Evolutionary conservation across 1,139 yeast species (phyloP).

Genomic region (Zygosaccharomyces sapae): DNA sequence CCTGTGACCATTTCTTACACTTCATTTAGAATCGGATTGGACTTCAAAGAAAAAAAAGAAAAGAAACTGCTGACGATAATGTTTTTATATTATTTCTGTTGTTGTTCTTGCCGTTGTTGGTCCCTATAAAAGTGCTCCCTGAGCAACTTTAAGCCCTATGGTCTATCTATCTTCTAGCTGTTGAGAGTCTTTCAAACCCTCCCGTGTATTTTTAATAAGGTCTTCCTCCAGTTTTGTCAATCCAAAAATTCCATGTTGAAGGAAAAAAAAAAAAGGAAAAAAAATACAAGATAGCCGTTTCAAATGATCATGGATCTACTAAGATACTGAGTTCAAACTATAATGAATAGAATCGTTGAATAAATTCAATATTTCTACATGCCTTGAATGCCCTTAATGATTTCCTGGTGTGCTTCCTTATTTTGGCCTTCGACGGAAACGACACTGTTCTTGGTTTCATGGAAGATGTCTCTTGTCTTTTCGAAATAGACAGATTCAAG

Average conservation of each 20-base stretch:
- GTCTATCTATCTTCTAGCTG: not conserved
- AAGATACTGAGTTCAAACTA: not conserved
- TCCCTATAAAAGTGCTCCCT: not conserved
- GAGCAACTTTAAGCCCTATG: not conserved
- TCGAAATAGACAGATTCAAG: slow-evolving; percentile 94
- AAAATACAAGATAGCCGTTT: slow-evolving; percentile 3
- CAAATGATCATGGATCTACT: slow-evolving; percentile 3
- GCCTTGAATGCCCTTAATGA: slow-evolving; percentile 33
- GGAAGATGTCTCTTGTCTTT: slow-evolving; percentile 75
- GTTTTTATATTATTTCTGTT: not conserved
- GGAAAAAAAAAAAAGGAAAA: slow-evolving; percentile 2
- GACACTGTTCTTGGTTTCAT: slow-evolving; percentile 25
- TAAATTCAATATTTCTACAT: slow-evolving; percentile 14
- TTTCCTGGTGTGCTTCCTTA: slow-evolving; percentile 29
- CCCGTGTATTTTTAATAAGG: not conserved
- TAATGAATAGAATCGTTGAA: not conserved
- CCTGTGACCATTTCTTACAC: slow-evolving; percentile 49
- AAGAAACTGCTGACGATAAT: not conserved
- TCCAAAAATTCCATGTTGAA: slow-evolving; percentile 4
- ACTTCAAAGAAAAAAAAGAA: not conserved
- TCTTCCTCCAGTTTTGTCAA: not conserved
- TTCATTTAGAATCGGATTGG: slow-evolving; percentile 19
- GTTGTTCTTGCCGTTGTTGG: not conserved
- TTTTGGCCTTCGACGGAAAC: slow-evolving; percentile 18
- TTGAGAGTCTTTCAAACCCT: not conserved